Conservation (phyloP, 208 protist species). For the Trypanosoma conorhini region DNA sequence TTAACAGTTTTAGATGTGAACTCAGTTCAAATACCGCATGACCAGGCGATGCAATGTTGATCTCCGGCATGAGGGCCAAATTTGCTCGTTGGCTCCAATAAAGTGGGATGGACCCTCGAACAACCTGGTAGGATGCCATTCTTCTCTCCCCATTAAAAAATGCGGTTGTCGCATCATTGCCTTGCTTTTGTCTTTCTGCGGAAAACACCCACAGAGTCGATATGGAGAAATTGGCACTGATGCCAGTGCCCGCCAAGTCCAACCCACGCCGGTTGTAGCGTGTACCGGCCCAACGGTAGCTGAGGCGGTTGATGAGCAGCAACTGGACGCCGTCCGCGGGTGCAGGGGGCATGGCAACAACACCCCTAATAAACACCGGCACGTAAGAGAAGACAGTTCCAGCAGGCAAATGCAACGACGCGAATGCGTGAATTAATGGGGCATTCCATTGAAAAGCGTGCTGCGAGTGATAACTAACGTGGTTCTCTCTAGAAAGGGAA, state of each 20-base stretch:
- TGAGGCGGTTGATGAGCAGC: slow-evolving; percentile 62
- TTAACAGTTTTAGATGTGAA: slow-evolving; percentile 46
- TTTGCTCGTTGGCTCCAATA: slow-evolving; percentile 82
- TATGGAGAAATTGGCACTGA: slow-evolving; percentile 75
- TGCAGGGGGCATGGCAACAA: slow-evolving; percentile 27
- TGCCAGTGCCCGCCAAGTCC: slow-evolving; percentile 60
- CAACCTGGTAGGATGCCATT: slow-evolving; percentile 53
- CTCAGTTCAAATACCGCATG: slow-evolving; percentile 23
- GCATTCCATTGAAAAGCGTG: slow-evolving; percentile 44
- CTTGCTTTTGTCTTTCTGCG: slow-evolving; percentile 5
- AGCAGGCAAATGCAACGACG: background rate
- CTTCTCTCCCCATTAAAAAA: slow-evolving; percentile 8
- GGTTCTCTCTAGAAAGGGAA: background rate
- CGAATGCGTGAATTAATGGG: slow-evolving; percentile 31
- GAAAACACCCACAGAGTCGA: slow-evolving; percentile 69
- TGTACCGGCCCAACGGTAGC: slow-evolving; percentile 76
- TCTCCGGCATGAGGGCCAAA: slow-evolving; percentile 64
- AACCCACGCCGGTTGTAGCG: slow-evolving; percentile 87
- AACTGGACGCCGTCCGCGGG: slow-evolving; percentile 25
- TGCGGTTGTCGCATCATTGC: background rate
- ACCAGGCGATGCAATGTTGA: slow-evolving; percentile 43
- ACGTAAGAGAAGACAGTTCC: slow-evolving; percentile 29
- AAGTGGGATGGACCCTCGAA: slow-evolving; percentile 79
- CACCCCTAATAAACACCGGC: slow-evolving; percentile 66
- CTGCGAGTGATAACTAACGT: background rate